Evolutionary conservation across 1,284 basidiomycete genomes (phyloP), one percentile per base, ranked within the genome.

Genomic region (Microbotryomycetes sp.): DNA sequence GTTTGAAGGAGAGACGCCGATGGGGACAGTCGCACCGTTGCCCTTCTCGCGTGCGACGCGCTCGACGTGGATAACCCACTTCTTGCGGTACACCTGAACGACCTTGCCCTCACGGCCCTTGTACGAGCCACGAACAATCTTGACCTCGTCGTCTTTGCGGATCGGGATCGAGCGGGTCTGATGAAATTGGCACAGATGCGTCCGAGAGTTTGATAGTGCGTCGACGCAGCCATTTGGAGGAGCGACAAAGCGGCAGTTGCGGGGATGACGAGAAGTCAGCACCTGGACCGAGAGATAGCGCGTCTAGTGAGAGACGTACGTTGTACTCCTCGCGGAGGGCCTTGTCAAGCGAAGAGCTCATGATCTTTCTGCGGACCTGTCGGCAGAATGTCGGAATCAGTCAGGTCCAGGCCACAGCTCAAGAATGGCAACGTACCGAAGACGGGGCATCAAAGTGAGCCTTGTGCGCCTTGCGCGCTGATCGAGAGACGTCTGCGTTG

Each of bases 21-120:
- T 91, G 73, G 89, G 88, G 62, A 87, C 85, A 62, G 92, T 88
- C 67, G 92, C 88, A 71, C 96, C 96, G 77, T 96, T 97, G 71
- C 90, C 90, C 82, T 98, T 98, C 82, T 99, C 96, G 70, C 93
- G 86, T 76, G 89, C 87, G 66, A 99, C 92, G 77, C 93, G 90
- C 79, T 98, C 96, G 75, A 99, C 89, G 81, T 97, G 88, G 78
- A 98, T 89, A 62, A 97, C 91, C 89, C 91, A 97, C 80, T 97
- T 97, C 88, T 97, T 97, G 77, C 94, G 89, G 85, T 97, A 97
- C 67, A 97, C 93, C 69, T 76, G 74, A 57, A 71, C 70, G 60
- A 78, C 73, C 81, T 96, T 94, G 76, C 96, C 96, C 83, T 99
- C 96, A 78, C 92, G 86, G 68, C 94, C 92, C 83, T 93, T 94